Percentiles rank a stretch among this genome's conserved stretches.
Evolutionary conservation across 148 eudicot species (phyloP).

Genomic region (Polygonum maritimum): DNA sequence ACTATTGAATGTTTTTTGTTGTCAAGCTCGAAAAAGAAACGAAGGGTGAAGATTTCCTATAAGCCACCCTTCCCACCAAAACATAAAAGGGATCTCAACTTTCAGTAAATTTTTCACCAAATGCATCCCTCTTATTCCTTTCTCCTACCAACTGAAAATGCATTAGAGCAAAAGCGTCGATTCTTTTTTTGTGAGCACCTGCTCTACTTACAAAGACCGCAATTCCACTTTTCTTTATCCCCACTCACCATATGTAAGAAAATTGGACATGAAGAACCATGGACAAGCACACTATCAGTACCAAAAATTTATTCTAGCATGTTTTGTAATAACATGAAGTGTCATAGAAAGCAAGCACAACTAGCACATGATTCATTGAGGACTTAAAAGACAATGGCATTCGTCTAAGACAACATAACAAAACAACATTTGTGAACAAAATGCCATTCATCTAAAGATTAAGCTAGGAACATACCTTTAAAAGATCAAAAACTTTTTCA

Average conservation of each 20-base stretch:
- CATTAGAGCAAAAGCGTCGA: not conserved
- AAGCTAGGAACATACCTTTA: conserved; percentile 46
- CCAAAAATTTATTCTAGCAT: not conserved
- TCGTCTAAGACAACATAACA: not conserved
- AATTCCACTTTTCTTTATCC: not conserved
- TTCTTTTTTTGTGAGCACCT: not conserved
- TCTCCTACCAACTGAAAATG: not conserved
- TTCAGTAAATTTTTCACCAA: not conserved
- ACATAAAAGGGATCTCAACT: not conserved
- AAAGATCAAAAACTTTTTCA: conserved; percentile 95
- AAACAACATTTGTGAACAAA: not conserved
- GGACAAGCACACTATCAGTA: not conserved
- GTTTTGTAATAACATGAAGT: not conserved
- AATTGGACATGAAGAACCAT: not conserved
- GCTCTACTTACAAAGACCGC: not conserved
- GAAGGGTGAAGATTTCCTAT: not conserved
- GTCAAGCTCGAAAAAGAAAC: not conserved
- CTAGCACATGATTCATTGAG: not conserved
- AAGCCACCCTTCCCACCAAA: not conserved
- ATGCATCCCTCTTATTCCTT: not conserved
- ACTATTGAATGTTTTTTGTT: not conserved
- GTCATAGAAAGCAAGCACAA: not conserved
- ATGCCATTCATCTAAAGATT: not conserved
- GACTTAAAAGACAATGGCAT: not conserved
- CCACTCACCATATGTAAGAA: not conserved